Evolutionary conservation across 139 green algal genomes (phyloP).

Genomic region (Pleodorina starrii): DNA sequence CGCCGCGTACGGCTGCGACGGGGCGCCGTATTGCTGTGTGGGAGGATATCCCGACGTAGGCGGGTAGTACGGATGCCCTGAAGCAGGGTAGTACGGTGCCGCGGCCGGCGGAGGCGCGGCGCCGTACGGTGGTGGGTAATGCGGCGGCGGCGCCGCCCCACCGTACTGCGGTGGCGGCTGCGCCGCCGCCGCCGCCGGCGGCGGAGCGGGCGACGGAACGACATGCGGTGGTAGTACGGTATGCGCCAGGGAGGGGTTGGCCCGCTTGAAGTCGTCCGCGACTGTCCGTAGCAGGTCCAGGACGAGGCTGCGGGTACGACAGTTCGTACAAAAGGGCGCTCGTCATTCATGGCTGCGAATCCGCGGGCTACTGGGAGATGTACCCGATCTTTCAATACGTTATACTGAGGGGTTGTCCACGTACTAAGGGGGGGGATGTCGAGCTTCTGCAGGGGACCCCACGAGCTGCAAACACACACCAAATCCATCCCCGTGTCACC

Average conservation of each 20-base stretch:
- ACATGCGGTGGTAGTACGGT: constrained; percentile 13
- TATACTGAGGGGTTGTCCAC: too few relatives aligned
- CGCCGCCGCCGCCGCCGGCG: neutral
- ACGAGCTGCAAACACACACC: too few relatives aligned
- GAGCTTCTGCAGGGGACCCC: too few relatives aligned
- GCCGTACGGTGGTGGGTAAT: constrained; percentile 17
- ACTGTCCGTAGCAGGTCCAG: constrained; percentile 54
- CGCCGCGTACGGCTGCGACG: neutral
- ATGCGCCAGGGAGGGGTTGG: constrained; percentile 38
- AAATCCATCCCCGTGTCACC: too few relatives aligned
- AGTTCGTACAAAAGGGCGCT: neutral
- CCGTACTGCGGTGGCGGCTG: neutral
- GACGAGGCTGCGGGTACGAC: constrained; percentile 28
- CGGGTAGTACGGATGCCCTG: constrained; percentile 26
- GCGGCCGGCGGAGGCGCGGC: neutral
- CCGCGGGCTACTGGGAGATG: too few relatives aligned
- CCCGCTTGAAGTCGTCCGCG: constrained; percentile 27
- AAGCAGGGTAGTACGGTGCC: constrained; percentile 13
- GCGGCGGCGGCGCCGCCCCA: neutral
- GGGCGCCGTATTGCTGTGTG: neutral
- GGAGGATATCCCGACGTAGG: constrained; percentile 3
- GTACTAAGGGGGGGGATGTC: too few relatives aligned
- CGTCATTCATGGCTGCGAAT: too few relatives aligned
- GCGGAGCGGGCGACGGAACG: neutral
- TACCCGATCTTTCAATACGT: too few relatives aligned